Evolutionary conservation across 2,329 filamentous ascomycete genomes (phyloP), one percentile per base, ranked within the genome.

Genomic region (Pseudonectria buxi): DNA sequence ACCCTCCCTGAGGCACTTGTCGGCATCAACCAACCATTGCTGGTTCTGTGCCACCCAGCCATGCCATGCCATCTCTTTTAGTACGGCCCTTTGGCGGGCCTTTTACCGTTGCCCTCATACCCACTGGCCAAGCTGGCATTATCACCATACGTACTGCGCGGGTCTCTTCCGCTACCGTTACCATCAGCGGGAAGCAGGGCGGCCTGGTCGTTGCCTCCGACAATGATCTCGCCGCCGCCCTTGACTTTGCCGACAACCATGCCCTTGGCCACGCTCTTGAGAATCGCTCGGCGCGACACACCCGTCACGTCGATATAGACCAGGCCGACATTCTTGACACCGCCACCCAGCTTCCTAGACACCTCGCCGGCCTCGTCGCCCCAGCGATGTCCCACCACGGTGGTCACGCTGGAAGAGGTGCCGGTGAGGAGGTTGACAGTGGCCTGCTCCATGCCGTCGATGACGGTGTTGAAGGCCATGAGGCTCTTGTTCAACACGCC

Each of bases 291-390:
- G 28, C 92, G 74, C 36, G 86, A 94, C 2, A 98, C 92, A 25
- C 92, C 92, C 0, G 89, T 83, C 2, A 94, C 90, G 51, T 98
- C 92, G 41, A 98, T 95, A 57, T 98, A 98, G 24, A 98, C 92
- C 18, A 98, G 71, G 6, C 89, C 92, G 7, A 96, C 92, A 47
- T 96, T 98, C 71, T 92, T 95, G 53, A 95, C 81, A 15, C 89
- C 90, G 5, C 86, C 82, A 1, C 87, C 85, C 14, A 98, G 62
- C 35, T 85, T 72, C 28, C 72, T 72, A 2, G 87, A 82, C 12
- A 96, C 70, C 25, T 81, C 72, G 12, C 88, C 86, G 0, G 92
- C 92, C 61, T 98, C 87, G 2, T 74, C 56, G 4, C 92, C 92
- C 68, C 89, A 98, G 44, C 79, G 81, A 62, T 96, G 92, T n/a